Evolutionary conservation across 106 monocot species (phyloP), one percentile per base, ranked within the genome.

Genomic region (Allium cepa): DNA sequence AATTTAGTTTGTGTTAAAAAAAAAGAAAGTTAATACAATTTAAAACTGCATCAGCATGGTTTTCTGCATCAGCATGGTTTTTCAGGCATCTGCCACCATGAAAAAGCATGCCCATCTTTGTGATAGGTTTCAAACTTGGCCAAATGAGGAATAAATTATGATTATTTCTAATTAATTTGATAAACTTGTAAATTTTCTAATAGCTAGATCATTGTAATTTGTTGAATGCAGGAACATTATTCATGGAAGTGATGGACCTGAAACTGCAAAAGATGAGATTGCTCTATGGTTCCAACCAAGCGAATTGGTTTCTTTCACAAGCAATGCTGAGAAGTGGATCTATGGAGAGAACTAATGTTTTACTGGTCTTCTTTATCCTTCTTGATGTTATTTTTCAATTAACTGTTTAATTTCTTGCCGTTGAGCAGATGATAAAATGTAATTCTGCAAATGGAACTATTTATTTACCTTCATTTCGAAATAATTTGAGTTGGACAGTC

Each of bases 211-310:
- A 36, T 36, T 36, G 36, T 36, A 36, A 36, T 36, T 36, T 36
- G 36, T 3, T 36, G 36, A 22, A 58, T 67, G 68, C 81, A 86
- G 86, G 60, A 86, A 86, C 70, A 86, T 82, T 46, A 86, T 86
- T 45, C 86, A 86, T 66, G 86, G 86, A 15, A 82, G 82, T 61
- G 86, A 86, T 59, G 86, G 86, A 8, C 86, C 82, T 10, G 86
- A 86, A 62, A 82, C 86, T 7, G 86, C 86, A 26, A 79, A 76
- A 71, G 73, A 76, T 66, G 82, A 86, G 63, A 86, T 86, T 17
- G 74, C 75, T 10, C 62, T 86, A 9, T 86, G 86, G 86, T 86
- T 86, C 47, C 57, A 75, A 46, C 82, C 78, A 0, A 72, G 18
- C 6, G 86, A 86, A 17, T 56, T 86, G 27, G 73, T 86, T 16